A percentile compares a stretch with the other conserved stretches of the same genome.
These are phyloP conservation scores for Oryza rufipogon DNA, from an alignment of 176 grass and related monocot genomes.

Conservation along the genomic window DNA sequence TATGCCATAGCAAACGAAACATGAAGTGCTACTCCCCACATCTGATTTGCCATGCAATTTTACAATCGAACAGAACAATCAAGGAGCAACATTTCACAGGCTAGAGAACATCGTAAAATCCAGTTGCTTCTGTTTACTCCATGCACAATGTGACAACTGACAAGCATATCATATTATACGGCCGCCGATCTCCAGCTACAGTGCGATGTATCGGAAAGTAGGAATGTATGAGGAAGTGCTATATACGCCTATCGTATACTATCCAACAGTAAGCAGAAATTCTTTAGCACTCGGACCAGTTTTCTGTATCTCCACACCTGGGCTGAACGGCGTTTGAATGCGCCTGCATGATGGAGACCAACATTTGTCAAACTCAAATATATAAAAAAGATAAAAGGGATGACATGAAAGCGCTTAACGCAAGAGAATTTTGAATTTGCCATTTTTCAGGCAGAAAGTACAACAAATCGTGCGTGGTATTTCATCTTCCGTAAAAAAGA, in stretches of 20 bases:
- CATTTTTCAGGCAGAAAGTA: background rate
- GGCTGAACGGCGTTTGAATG: slow-evolving; percentile 45
- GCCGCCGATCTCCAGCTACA: background rate
- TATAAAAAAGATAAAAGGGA: background rate
- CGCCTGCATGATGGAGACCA: slow-evolving; percentile 23
- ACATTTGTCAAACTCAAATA: slow-evolving; percentile 21
- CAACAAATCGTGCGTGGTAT: slow-evolving; percentile 9
- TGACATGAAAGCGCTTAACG: slow-evolving; percentile 27
- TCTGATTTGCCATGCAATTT: background rate
- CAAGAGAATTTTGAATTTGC: slow-evolving; percentile 36
- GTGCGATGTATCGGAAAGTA: background rate
- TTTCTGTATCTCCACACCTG: slow-evolving; percentile 6
- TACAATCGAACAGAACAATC: background rate
- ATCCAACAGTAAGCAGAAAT: background rate
- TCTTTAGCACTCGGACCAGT: background rate
- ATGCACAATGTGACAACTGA: background rate
- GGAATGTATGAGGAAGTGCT: background rate
- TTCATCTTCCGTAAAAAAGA: slow-evolving; percentile 29
- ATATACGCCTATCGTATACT: background rate
- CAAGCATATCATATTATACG: background rate
- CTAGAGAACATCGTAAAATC: background rate
- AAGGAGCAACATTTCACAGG: background rate
- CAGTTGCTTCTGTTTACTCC: background rate
- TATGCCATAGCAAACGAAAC: too few species aligned
- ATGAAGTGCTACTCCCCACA: background rate